Evolutionary conservation across 768 basidiomycete species (phyloP).

Genomic region (Suillus americanus): DNA sequence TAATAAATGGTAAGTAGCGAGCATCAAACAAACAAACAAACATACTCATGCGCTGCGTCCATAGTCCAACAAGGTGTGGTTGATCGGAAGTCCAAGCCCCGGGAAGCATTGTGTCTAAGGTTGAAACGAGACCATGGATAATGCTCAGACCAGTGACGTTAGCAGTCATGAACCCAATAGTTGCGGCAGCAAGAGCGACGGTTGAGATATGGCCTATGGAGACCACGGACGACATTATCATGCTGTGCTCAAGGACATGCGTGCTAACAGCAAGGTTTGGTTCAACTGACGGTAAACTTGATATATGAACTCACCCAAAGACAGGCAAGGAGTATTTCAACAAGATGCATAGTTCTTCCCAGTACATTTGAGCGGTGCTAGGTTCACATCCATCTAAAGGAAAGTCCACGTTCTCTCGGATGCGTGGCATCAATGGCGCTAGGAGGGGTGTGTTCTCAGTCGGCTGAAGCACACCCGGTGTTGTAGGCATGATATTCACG

Average conservation of each 20-base stretch:
- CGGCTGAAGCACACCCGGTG: not conserved
- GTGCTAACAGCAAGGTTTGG: constrained; percentile 44
- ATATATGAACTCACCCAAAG: constrained; percentile 53
- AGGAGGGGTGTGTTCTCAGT: constrained; percentile 62
- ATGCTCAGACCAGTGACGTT: constrained; percentile 60
- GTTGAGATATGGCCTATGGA: constrained; percentile 92
- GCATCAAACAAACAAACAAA: constrained; percentile 11
- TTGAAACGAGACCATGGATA: constrained; percentile 78
- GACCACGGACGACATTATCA: constrained; percentile 84
- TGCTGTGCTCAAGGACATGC: constrained; percentile 82
- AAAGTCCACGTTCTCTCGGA: constrained; percentile 42
- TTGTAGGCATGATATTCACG: constrained; percentile 24
- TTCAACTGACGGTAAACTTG: not conserved
- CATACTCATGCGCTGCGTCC: constrained; percentile 87
- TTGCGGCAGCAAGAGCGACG: constrained; percentile 81
- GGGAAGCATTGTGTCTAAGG: constrained; percentile 91
- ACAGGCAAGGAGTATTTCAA: constrained; percentile 70
- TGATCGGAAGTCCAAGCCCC: constrained; percentile 90
- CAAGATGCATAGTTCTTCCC: constrained; percentile 60
- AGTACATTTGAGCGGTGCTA: constrained; percentile 34
- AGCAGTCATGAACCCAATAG: constrained; percentile 72
- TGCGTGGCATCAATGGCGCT: constrained; percentile 48
- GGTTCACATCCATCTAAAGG: constrained; percentile 25
- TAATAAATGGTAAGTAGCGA: not conserved
- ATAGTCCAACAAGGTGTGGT: constrained; percentile 84